These are phyloP conservation scores for Pyrenophora graminea DNA, from an alignment of 2,329 filamentous ascomycete species.

Conservation along the genomic window DNA sequence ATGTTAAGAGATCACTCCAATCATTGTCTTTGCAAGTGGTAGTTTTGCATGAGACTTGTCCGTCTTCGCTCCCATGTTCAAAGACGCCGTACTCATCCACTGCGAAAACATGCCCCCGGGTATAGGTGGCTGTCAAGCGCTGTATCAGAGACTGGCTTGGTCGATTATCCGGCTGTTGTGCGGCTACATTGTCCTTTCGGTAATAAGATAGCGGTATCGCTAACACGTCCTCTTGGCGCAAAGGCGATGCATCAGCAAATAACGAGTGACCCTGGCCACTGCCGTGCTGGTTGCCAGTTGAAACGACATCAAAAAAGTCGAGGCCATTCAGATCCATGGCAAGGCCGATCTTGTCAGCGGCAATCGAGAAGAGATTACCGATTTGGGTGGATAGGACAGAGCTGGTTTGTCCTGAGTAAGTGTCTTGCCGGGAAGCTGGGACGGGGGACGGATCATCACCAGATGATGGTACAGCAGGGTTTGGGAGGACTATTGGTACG, in stretches of 20 bases:
- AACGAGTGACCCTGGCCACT: not conserved
- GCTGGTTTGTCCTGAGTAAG: not conserved
- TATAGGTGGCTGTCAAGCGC: slow-evolving; percentile 12
- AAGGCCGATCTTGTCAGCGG: slow-evolving; percentile 11
- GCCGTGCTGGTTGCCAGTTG: not conserved
- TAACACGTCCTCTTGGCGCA: not conserved
- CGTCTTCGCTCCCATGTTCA: not conserved
- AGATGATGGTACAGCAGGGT: no score
- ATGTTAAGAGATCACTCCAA: slow-evolving; percentile 9
- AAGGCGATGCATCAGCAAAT: not conserved
- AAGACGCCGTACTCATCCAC: slow-evolving; percentile 12
- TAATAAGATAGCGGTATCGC: slow-evolving; percentile 8
- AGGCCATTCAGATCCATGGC: slow-evolving; percentile 14
- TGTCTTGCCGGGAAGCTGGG: not conserved
- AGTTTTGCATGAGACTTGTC: not conserved
- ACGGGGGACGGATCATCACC: not conserved
- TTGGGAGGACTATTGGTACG: not conserved
- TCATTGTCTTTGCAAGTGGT: not conserved
- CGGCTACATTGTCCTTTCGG: not conserved
- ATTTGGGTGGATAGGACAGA: slow-evolving; percentile 3
- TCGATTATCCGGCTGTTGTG: not conserved
- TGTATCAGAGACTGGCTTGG: slow-evolving; percentile 10
- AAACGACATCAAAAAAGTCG: slow-evolving; percentile 11
- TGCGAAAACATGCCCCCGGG: slow-evolving; percentile 13
- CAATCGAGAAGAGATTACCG: slow-evolving; percentile 6